Conservation (phyloP, 768 basidiomycete species). For the Mycena alexandri region DNA sequence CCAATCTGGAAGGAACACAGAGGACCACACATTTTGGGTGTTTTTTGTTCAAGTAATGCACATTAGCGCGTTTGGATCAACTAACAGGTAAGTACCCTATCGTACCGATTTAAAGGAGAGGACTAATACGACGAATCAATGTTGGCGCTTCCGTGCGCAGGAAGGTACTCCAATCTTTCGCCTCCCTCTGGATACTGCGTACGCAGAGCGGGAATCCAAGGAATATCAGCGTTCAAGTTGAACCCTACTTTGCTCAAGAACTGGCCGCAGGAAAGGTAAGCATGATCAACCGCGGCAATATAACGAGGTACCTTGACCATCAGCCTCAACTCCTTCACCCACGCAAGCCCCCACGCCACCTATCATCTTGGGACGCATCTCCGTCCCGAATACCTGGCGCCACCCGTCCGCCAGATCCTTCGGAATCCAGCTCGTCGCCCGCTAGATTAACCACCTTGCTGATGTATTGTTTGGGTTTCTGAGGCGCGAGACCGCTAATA, state of each 20-base stretch:
- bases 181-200: slow-evolving; percentile 25
- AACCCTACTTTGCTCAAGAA: slow-evolving; percentile 35
- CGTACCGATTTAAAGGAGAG: too few species aligned
- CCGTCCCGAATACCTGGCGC: slow-evolving; percentile 31
- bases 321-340: slow-evolving; percentile 26
- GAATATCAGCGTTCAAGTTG: slow-evolving; percentile 17
- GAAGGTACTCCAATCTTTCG: slow-evolving; percentile 34
- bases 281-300: neutral
- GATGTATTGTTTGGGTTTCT: slow-evolving; percentile 14
- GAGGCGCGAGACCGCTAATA: slow-evolving; percentile 16
- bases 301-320: slow-evolving; percentile 30
- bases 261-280: neutral
- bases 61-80: too few species aligned
- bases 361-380: slow-evolving; percentile 23
- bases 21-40: too few species aligned
- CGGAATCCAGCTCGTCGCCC: slow-evolving; percentile 25
- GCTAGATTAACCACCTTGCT: slow-evolving; percentile 29
- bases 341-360: slow-evolving; percentile 24
- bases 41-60: too few species aligned
- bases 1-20: too few species aligned
- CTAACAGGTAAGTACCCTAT: too few species aligned
- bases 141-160: slow-evolving; percentile 15
- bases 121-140: neutral
- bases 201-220: slow-evolving; percentile 30
- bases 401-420: slow-evolving; percentile 28